phyloP scores from a whole-genome alignment of 352 stramenopile genomes.

The Phytophthora tentaculata region DNA sequence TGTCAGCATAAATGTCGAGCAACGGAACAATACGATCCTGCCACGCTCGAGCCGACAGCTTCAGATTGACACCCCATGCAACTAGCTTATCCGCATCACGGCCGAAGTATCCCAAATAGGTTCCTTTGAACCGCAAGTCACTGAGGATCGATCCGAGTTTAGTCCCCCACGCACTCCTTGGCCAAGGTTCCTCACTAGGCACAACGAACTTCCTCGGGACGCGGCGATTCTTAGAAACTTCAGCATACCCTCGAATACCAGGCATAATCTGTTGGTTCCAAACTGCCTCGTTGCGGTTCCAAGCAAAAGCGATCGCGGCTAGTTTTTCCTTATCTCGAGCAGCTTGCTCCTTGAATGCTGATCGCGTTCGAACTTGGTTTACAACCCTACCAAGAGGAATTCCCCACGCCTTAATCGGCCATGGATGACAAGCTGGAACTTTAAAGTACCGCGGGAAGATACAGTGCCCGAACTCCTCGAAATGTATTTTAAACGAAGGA shows the following conservation, averaged over 20 bases:
- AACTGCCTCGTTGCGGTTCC: not conserved
- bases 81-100: not conserved
- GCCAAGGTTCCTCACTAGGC: not conserved
- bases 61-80: not conserved
- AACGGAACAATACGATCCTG: not conserved
- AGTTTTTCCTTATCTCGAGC: not conserved
- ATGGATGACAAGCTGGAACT: not conserved
- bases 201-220: not conserved
- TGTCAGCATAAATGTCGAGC: no score
- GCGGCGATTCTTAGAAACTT: not conserved
- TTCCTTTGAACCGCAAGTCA: not conserved
- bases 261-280: constrained; percentile 2
- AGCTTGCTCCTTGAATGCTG: constrained; percentile 1
- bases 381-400: not conserved
- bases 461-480: not conserved
- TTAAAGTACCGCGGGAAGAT: not conserved
- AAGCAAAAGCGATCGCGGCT: not conserved
- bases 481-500: not conserved
- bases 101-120: constrained; percentile 3
- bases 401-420: not conserved
- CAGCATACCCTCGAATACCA: not conserved
- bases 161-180: constrained; percentile 2
- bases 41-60: not conserved
- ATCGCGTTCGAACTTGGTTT: not conserved
- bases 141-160: not conserved